These are phyloP conservation scores for Trichoderma gracile DNA, from an alignment of 2,329 filamentous ascomycete genomes.

Conservation along the genomic window DNA sequence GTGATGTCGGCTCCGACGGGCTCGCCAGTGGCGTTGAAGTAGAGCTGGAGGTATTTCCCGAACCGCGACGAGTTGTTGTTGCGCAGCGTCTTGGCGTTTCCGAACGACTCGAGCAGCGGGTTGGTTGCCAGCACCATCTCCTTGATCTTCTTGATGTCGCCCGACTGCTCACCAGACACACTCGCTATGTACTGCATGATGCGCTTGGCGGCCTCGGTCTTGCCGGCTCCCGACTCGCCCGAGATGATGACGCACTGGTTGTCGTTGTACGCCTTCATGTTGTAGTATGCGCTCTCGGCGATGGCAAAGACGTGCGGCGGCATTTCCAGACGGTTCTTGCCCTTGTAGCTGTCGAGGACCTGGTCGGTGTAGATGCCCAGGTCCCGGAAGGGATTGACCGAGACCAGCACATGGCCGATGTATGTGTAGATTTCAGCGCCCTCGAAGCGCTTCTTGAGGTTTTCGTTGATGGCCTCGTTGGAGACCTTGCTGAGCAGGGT, in stretches of 20 bases:
- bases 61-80: constrained; percentile 99
- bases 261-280: constrained; percentile 99
- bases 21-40: constrained; percentile 90
- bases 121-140: constrained; percentile 99
- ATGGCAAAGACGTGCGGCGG: constrained; percentile 97
- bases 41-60: constrained; percentile 95
- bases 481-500: constrained; percentile 98
- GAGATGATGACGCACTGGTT: constrained; percentile 99
- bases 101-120: constrained; percentile 93
- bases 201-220: constrained; percentile 97
- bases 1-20: constrained; percentile 96
- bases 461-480: constrained; percentile 99
- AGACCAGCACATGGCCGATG: constrained; percentile 98
- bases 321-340: constrained; percentile 94
- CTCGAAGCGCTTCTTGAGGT: constrained; percentile 96
- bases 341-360: constrained; percentile 90
- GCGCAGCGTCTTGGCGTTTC: constrained; percentile 94
- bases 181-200: constrained; percentile 99
- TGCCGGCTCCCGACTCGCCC: constrained; percentile 95
- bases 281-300: constrained; percentile 95
- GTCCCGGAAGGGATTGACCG: constrained; percentile 96
- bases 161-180: constrained; percentile 81
- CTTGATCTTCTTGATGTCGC: constrained; percentile 93
- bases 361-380: constrained; percentile 96
- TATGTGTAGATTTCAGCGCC: constrained; percentile 99